These are phyloP conservation scores for Hypoxylon rubiginosum DNA, from an alignment of 2,329 filamentous ascomycete genomes.

Conservation along the genomic window DNA sequence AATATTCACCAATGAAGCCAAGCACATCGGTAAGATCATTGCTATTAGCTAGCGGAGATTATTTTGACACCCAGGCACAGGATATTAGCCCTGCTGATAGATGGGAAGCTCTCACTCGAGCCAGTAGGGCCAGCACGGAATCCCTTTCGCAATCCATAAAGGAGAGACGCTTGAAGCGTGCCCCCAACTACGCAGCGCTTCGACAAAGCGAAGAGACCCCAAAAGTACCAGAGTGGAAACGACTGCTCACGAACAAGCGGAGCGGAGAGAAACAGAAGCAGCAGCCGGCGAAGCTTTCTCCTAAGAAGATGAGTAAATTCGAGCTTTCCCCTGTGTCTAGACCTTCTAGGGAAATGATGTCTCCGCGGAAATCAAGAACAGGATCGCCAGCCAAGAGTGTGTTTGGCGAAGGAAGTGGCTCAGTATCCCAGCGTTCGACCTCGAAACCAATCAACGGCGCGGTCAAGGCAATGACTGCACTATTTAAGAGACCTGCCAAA, in stretches of 20 bases:
- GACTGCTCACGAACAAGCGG: conserved; percentile 26
- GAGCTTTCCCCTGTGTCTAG: conserved; percentile 29
- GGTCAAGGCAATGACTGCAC: conserved; percentile 66
- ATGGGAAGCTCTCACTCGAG: conserved; percentile 41
- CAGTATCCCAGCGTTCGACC: conserved; percentile 40
- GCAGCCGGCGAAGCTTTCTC: conserved; percentile 30
- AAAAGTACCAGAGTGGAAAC: conserved; percentile 41
- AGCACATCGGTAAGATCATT: conserved; percentile 16
- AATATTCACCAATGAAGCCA: neutral
- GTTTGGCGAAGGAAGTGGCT: conserved; percentile 14
- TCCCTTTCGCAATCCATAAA: conserved; percentile 43
- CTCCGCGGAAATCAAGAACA: conserved; percentile 16
- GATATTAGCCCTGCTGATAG: conserved; percentile 27
- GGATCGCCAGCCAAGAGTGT: conserved; percentile 22
- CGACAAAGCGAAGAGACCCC: conserved; percentile 35
- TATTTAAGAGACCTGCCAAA: conserved; percentile 60
- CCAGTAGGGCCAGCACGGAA: conserved; percentile 45
- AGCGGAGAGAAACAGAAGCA: conserved; percentile 24
- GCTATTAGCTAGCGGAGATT: conserved; percentile 5
- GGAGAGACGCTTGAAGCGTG: conserved; percentile 45
- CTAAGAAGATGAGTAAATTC: conserved; percentile 34
- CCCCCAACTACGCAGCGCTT: conserved; percentile 20
- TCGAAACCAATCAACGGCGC: conserved; percentile 50
- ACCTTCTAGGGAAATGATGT: neutral
- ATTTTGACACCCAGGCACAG: conserved; percentile 4